Conservation (phyloP, 495 filamentous ascomycete species). For the Hyaloscypha hepaticicola region DNA sequence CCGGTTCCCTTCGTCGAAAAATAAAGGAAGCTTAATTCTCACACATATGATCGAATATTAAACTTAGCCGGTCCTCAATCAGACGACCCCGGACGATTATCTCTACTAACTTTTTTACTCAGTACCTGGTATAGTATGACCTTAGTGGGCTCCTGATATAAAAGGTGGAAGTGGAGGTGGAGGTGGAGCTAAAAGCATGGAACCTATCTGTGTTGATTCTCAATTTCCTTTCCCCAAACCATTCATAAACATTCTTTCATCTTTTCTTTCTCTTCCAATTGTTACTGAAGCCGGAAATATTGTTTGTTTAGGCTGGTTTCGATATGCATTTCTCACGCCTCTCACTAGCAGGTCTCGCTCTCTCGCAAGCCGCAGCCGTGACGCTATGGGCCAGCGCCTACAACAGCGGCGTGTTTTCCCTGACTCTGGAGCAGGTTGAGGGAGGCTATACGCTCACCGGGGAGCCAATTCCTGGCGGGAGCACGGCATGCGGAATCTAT, state of each 20-base stretch:
- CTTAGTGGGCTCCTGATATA: constrained; percentile 2
- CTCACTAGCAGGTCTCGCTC: neutral
- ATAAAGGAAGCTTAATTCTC: neutral
- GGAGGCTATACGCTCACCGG: neutral
- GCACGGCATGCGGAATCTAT: constrained; percentile 35
- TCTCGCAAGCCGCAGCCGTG: neutral
- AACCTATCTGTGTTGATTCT: neutral
- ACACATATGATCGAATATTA: neutral
- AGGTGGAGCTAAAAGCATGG: neutral
- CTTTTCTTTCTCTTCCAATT: neutral
- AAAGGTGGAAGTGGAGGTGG: no score
- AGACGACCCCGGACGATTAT: neutral
- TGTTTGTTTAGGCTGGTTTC: neutral
- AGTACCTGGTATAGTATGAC: neutral
- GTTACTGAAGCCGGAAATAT: neutral
- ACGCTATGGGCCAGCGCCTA: neutral
- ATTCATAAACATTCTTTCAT: neutral
- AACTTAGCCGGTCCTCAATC: neutral
- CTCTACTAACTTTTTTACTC: neutral
- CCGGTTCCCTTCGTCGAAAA: no score
- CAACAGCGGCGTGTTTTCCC: neutral
- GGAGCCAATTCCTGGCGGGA: neutral
- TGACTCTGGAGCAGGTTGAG: neutral
- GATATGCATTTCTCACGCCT: neutral
- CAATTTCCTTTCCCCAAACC: neutral